These are phyloP conservation scores for Mucor piriformis DNA, from an alignment of 371 early-diverging fungal genomes.

Conservation along the genomic window DNA sequence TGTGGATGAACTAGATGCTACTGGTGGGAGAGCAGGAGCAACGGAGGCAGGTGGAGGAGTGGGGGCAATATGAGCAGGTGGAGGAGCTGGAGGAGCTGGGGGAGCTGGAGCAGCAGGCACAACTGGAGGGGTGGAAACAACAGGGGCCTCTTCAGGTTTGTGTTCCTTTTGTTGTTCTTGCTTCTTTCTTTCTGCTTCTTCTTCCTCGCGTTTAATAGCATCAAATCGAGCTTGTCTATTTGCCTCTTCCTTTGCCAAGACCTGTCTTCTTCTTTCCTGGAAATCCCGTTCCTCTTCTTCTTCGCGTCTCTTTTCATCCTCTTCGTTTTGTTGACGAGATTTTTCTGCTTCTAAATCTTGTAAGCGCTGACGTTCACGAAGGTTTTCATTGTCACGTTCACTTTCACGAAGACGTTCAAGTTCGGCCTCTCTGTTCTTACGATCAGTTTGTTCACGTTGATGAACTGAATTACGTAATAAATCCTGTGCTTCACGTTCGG, in stretches of 20 bases:
- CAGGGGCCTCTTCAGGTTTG: slow-evolving; percentile 19
- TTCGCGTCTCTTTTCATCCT: slow-evolving; percentile 20
- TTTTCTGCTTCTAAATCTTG: slow-evolving; percentile 26
- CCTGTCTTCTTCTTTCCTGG: slow-evolving; percentile 31
- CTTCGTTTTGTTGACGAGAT: slow-evolving; percentile 13
- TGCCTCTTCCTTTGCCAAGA: slow-evolving; percentile 39
- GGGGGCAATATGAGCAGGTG: too few species aligned
- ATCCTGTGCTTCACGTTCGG: slow-evolving; percentile 43
- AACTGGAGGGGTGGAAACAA: background rate
- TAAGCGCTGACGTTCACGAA: slow-evolving; percentile 20
- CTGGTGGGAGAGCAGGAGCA: slow-evolving; percentile 9
- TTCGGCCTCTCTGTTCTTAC: slow-evolving; percentile 22
- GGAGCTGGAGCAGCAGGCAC: slow-evolving; percentile 4
- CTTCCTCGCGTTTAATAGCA: slow-evolving; percentile 39
- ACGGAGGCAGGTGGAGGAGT: slow-evolving; percentile 14
- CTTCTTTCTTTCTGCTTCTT: slow-evolving; percentile 28
- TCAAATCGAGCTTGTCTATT: slow-evolving; percentile 36
- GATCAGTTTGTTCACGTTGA: slow-evolving; percentile 30
- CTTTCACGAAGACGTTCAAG: slow-evolving; percentile 17
- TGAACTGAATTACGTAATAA: slow-evolving; percentile 28
- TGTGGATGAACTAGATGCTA: slow-evolving; percentile 5
- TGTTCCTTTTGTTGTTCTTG: background rate
- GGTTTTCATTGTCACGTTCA: slow-evolving; percentile 12
- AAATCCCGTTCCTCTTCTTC: slow-evolving; percentile 35
- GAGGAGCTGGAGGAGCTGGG: slow-evolving; percentile 12